Percentiles rank a stretch among this genome's conserved stretches.
phyloP scores from a whole-genome alignment of 257 asterid genomes.

The Petunia secreta region DNA sequence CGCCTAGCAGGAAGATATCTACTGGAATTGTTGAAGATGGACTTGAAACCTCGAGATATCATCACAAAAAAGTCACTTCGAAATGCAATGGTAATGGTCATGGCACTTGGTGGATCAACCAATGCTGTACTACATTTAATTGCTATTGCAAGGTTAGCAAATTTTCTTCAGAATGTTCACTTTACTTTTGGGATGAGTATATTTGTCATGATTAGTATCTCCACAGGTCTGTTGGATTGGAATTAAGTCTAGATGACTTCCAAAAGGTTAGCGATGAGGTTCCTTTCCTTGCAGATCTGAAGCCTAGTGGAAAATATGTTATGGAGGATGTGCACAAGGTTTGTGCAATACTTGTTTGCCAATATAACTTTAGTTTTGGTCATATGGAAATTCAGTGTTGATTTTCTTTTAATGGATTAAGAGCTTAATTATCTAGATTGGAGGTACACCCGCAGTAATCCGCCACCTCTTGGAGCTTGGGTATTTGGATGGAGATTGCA shows the following conservation, averaged over 20 bases:
- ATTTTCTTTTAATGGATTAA: slow-evolving; percentile 9
- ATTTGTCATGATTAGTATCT: slow-evolving; percentile 42
- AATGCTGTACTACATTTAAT: slow-evolving; percentile 96
- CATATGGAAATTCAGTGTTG: slow-evolving; percentile 14
- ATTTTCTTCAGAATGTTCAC: not conserved
- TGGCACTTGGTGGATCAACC: slow-evolving; percentile 99
- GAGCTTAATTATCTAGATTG: slow-evolving; percentile 57
- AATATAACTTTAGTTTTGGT: not conserved
- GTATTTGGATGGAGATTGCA: slow-evolving; percentile 78
- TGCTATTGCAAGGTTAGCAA: slow-evolving; percentile 86
- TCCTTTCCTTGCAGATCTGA: slow-evolving; percentile 97
- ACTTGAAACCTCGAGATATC: slow-evolving; percentile 89
- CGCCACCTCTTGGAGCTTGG: slow-evolving; percentile 81
- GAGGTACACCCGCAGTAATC: slow-evolving; percentile 93
- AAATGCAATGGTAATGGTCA: slow-evolving; percentile 93
- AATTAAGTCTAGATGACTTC: slow-evolving; percentile 85
- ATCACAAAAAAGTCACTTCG: slow-evolving; percentile 77
- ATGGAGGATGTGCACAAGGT: slow-evolving; percentile 99
- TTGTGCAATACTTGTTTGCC: slow-evolving; percentile 25
- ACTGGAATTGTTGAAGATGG: slow-evolving; percentile 84
- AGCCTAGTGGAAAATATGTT: slow-evolving; percentile 98
- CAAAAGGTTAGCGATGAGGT: slow-evolving; percentile 91
- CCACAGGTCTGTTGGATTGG: slow-evolving; percentile 93
- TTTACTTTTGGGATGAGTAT: not conserved
- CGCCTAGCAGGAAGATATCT: slow-evolving; percentile 93